A percentile compares a stretch with the other conserved stretches of the same genome.
These are phyloP conservation scores for Lasiodiplodia sp. DNA, from an alignment of 2,329 filamentous ascomycete genomes.

Conservation along the genomic window DNA sequence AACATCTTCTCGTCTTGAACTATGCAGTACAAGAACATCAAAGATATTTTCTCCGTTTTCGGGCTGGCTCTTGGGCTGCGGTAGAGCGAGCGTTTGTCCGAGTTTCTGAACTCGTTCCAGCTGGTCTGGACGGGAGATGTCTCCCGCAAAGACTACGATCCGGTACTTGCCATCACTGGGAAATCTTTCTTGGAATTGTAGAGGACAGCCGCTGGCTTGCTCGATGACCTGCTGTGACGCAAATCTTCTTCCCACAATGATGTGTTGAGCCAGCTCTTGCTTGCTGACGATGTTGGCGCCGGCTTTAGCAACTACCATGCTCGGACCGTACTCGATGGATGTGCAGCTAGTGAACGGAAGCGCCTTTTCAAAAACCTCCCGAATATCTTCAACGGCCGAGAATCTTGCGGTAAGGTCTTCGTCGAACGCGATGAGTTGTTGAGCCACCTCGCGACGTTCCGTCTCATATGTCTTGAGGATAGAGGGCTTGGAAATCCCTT, in stretches of 20 bases:
- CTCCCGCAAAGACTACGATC: constrained; percentile 68
- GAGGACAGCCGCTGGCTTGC: not conserved
- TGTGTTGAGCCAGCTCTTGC: not conserved
- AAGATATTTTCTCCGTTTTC: constrained; percentile 51
- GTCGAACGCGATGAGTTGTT: constrained; percentile 68
- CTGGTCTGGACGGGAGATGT: constrained; percentile 57
- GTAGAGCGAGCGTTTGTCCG: constrained; percentile 52
- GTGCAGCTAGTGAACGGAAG: constrained; percentile 66
- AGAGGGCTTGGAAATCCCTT: constrained; percentile 46
- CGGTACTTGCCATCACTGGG: constrained; percentile 65
- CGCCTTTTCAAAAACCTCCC: constrained; percentile 65
- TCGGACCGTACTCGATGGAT: constrained; percentile 65
- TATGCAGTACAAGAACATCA: constrained; percentile 68
- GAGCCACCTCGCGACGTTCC: constrained; percentile 66
- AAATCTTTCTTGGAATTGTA: constrained; percentile 60
- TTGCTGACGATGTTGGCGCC: constrained; percentile 39
- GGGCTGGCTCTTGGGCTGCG: constrained; percentile 51
- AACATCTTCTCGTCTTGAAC: constrained; percentile 56
- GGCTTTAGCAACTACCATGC: constrained; percentile 55
- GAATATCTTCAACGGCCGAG: constrained; percentile 67
- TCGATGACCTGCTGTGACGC: not conserved
- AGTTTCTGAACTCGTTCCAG: constrained; percentile 56
- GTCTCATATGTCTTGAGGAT: constrained; percentile 61
- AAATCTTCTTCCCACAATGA: not conserved
- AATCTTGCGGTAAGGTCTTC: constrained; percentile 56